Conservation (phyloP, 352 stramenopile species). For the Globisporangium abappressorium region DNA sequence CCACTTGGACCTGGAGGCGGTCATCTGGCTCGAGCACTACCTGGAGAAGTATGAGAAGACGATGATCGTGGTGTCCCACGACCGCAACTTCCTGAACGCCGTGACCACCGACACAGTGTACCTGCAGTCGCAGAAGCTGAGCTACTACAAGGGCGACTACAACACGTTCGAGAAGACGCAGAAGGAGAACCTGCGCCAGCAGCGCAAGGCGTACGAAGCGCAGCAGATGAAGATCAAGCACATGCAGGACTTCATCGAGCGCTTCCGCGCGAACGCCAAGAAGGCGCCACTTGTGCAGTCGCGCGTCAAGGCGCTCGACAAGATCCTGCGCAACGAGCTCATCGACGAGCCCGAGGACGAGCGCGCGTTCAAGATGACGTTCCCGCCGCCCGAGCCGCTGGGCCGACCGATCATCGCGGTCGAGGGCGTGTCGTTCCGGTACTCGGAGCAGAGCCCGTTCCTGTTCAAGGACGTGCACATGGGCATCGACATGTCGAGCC, state of each 20-base stretch:
- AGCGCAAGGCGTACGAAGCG: constrained; percentile 87
- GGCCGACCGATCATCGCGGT: constrained; percentile 94
- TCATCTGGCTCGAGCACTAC: constrained; percentile 93
- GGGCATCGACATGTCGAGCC: constrained; percentile 93
- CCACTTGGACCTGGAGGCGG: constrained; percentile 89
- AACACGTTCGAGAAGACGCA: constrained; percentile 94
- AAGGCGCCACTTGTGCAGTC: constrained; percentile 95
- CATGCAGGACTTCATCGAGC: constrained; percentile 98
- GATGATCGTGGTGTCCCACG: constrained; percentile 94
- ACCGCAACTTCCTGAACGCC: constrained; percentile 96
- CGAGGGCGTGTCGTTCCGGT: constrained; percentile 85
- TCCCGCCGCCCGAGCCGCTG: constrained; percentile 93
- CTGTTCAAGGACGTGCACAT: constrained; percentile 93
- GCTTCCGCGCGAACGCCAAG: constrained; percentile 95
- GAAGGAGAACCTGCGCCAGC: constrained; percentile 92
- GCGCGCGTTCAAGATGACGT: constrained; percentile 92
- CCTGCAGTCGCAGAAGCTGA: constrained; percentile 90
- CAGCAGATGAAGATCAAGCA: constrained; percentile 90
- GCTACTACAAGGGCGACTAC: constrained; percentile 95
- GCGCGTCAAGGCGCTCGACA: constrained; percentile 93
- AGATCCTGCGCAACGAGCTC: constrained; percentile 82
- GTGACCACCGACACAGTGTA: constrained; percentile 96
- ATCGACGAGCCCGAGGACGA: constrained; percentile 94
- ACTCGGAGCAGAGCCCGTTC: constrained; percentile 50
- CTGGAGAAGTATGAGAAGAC: constrained; percentile 91